Conservation (phyloP, 2,329 filamentous ascomycete species). For the Geosmithia morbida region DNA sequence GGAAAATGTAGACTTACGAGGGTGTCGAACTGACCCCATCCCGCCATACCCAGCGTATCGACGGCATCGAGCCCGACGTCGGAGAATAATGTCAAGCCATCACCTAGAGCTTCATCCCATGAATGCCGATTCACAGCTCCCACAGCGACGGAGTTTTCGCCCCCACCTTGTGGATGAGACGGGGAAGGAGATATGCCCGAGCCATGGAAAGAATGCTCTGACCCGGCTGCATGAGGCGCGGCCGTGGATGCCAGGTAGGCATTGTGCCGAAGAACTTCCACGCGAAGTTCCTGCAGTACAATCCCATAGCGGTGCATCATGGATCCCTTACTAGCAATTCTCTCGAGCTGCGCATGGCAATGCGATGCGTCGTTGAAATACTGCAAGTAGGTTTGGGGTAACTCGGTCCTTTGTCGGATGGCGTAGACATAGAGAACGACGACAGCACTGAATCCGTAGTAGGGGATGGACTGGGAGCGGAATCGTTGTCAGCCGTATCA, state of each 20-base stretch:
- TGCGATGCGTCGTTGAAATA: conserved; percentile 20
- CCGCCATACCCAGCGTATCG: conserved; percentile 3
- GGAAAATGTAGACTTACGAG: conserved; percentile 5
- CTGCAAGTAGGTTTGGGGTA: conserved; percentile 10
- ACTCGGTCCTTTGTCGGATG: conserved; percentile 19
- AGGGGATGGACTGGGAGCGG: conserved; percentile 17
- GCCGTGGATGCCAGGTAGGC: conserved; percentile 3
- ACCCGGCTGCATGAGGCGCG: not conserved
- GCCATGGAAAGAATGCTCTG: not conserved
- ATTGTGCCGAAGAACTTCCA: conserved; percentile 11
- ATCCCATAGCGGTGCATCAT: conserved; percentile 24
- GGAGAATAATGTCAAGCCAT: not conserved
- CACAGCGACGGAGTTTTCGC: too few relatives aligned
- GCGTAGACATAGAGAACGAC: conserved; percentile 28
- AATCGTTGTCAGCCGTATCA: too few relatives aligned
- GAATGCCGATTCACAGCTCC: too few relatives aligned
- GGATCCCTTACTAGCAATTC: conserved; percentile 20
- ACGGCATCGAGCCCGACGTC: not conserved
- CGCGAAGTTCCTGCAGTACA: conserved; percentile 20
- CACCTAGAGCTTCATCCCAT: not conserved
- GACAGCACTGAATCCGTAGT: conserved; percentile 28
- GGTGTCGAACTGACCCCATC: conserved; percentile 12
- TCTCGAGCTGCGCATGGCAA: conserved; percentile 23
- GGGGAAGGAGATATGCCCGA: too few relatives aligned
- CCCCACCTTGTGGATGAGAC: too few relatives aligned